Base-by-base conservation (phyloP, 768 basidiomycete species). In the Clathrus columnatus region DNA sequence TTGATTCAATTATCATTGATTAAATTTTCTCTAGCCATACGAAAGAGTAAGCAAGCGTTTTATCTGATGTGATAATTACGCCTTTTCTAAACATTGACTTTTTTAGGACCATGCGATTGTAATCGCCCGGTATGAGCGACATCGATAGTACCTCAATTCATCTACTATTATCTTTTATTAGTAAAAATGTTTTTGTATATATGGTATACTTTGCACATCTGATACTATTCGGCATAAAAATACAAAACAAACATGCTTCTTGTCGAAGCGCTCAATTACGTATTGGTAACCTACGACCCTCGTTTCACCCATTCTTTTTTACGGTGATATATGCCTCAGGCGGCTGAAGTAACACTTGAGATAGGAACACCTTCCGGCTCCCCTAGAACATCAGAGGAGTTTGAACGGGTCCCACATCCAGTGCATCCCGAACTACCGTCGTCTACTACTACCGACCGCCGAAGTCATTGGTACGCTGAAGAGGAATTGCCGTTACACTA, bases 41-140 rank as follows among this genome's bases (percentile, higher is more conserved):
- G 89, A 92, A 69, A 53, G 64, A 50, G 64, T 65, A 36, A 27
- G 63, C 55, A 24, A n/a, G 32, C 26, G 21, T 27, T 21, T 20
- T 30, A 21, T 32, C 1, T 50, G 36, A 36, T 11, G 11, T n/a
- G 36, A 20, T 2, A 48, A 36, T n/a, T 26, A 24, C 57, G 17
- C 23, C 41, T 30, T 11, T 20, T 2, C 26, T 44, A 17, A 11
- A 20, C 50, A 17, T 41, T 21, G 24, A 17, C 27, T 32, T 46
- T 57, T 50, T 54, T 79, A 89, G 66, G 90, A 91, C 63, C 89
- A 92, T 62, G 89, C 90, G 2, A 92, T 92, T 87, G 87, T 92
- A 20, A 80, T 85, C 57, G 88, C 79, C 14, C 67, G 70, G 28
- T 81, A 81, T 65, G 63, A 72, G 57, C 70, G 80, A 57, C 74